These are phyloP conservation scores for Penicillium chermesinum DNA, from an alignment of 495 filamentous ascomycete genomes.

Conservation along the genomic window DNA sequence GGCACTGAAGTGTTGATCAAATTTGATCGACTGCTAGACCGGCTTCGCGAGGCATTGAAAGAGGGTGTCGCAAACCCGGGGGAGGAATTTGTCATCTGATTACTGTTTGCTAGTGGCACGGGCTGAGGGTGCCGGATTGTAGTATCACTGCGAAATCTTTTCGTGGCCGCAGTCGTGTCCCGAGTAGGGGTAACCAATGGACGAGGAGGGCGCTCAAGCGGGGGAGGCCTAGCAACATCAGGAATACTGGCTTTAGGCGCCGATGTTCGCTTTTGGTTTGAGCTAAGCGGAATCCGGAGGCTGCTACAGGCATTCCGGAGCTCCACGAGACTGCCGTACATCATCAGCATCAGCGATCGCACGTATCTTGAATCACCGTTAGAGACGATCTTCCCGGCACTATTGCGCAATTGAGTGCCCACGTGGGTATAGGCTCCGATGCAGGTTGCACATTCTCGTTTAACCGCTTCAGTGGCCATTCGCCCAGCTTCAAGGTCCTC, in stretches of 20 bases:
- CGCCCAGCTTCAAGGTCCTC: slow-evolving; percentile 41
- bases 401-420: slow-evolving; percentile 62
- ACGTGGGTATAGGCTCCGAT: slow-evolving; percentile 74
- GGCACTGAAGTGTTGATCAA: slow-evolving; percentile 43
- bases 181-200: slow-evolving; percentile 57
- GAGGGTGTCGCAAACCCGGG: slow-evolving; percentile 32
- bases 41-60: slow-evolving; percentile 38
- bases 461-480: slow-evolving; percentile 46
- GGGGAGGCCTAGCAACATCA: slow-evolving; percentile 18
- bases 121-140: slow-evolving; percentile 54
- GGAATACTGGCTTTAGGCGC: slow-evolving; percentile 24
- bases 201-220: slow-evolving; percentile 36
- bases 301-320: slow-evolving; percentile 52
- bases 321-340: slow-evolving; percentile 78
- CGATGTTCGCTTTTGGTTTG: slow-evolving; percentile 16
- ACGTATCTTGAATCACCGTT: slow-evolving; percentile 75
- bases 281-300: slow-evolving; percentile 30
- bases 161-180: slow-evolving; percentile 44
- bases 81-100: slow-evolving; percentile 29
- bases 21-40: slow-evolving; percentile 49
- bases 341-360: slow-evolving; percentile 70
- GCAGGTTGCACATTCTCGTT: slow-evolving; percentile 66
- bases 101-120: slow-evolving; percentile 21
- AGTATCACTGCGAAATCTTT: slow-evolving; percentile 57
- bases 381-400: slow-evolving; percentile 63